Evolutionary conservation across 2,329 filamentous ascomycete species (phyloP).

Genomic region (Penicillium thymicola): DNA sequence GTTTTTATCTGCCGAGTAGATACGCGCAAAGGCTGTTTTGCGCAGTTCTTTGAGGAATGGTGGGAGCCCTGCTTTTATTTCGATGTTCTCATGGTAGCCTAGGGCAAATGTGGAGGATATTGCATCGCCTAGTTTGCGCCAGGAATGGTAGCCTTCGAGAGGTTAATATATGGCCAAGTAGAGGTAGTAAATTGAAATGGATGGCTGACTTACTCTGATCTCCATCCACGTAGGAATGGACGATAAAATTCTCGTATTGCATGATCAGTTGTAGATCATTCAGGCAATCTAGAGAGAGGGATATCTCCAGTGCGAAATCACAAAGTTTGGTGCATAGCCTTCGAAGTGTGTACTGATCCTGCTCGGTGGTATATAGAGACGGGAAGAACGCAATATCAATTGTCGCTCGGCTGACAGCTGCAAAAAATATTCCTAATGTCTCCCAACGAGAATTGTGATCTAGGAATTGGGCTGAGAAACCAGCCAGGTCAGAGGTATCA

Average conservation of each 20-base stretch:
- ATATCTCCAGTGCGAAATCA: constrained; percentile 39
- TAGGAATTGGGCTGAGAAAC: constrained; percentile 25
- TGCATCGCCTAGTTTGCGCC: constrained; percentile 48
- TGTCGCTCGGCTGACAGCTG: constrained; percentile 35
- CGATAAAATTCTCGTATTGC: constrained; percentile 50
- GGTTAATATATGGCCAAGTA: not conserved
- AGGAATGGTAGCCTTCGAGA: constrained; percentile 43
- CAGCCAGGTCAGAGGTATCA: constrained; percentile 10
- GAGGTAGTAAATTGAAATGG: not conserved
- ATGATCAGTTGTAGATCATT: constrained; percentile 47
- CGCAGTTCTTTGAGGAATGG: constrained; percentile 41
- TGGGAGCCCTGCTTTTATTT: constrained; percentile 28
- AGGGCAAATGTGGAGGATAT: constrained; percentile 47
- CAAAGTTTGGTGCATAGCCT: constrained; percentile 28
- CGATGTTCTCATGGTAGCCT: constrained; percentile 45
- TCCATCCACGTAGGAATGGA: constrained; percentile 44
- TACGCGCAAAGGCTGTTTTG: constrained; percentile 39
- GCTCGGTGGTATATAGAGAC: constrained; percentile 27
- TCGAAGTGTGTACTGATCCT: constrained; percentile 26
- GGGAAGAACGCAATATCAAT: constrained; percentile 32
- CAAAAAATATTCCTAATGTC: constrained; percentile 39
- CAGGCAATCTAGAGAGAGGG: constrained; percentile 33
- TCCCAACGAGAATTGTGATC: constrained; percentile 38
- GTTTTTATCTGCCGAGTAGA: constrained; percentile 49
- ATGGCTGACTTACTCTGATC: constrained; percentile 40